phyloP scores from a whole-genome alignment of 345 rosid species.

The Salix udensis region DNA sequence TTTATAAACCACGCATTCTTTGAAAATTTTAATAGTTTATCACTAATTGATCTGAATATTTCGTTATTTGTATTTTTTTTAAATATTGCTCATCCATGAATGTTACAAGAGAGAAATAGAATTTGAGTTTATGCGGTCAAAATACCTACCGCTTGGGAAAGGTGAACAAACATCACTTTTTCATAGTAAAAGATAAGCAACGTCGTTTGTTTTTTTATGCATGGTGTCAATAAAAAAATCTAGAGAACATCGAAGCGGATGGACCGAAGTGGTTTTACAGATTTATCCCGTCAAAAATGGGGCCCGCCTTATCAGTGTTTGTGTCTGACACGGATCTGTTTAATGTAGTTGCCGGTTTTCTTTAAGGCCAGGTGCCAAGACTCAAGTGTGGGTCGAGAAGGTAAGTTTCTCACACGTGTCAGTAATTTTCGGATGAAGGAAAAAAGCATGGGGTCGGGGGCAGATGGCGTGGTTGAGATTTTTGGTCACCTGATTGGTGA shows the following conservation, averaged over 20 bases:
- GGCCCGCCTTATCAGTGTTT: background rate
- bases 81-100: no score
- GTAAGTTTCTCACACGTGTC: slow-evolving; percentile 6
- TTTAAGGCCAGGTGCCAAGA: slow-evolving; percentile 14
- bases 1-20: no score
- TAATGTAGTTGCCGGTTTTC: background rate
- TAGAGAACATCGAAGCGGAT: slow-evolving; percentile 14
- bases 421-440: background rate
- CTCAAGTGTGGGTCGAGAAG: background rate
- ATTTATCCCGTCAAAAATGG: slow-evolving; percentile 8
- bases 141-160: no score
- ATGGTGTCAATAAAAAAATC: background rate
- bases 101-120: no score
- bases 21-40: no score
- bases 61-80: no score
- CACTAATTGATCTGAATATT: no score
- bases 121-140: no score
- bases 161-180: no score
- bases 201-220: no score
- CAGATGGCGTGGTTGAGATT: background rate
- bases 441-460: background rate
- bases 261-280: background rate
- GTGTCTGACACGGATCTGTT: background rate
- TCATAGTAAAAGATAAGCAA: no score
- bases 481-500: background rate